Evolutionary conservation across 2,329 filamentous ascomycete species (phyloP), one percentile per base, ranked within the genome.

Genomic region (Grosmannia huntii): DNA sequence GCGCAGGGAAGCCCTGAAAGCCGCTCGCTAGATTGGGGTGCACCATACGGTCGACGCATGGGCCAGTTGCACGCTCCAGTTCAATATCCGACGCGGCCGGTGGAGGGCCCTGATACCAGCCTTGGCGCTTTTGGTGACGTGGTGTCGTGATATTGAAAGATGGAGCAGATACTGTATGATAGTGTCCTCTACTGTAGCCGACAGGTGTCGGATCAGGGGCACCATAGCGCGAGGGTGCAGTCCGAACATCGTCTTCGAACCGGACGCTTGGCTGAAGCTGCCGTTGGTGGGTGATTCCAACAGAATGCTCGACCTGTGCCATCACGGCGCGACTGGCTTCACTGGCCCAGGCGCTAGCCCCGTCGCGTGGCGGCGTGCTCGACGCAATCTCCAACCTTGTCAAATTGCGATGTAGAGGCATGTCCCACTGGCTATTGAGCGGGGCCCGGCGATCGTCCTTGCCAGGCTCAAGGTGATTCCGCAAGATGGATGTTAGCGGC

Each of bases 81-180:
- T 31, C 44, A 21, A 25, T 9, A 12, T 53, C 12, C 1, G 27
- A 7, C 5, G 46, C 19, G 9, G 70, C 66, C 16, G 31, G 7
- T 14, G 71, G 66, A 0, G 77, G 76, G 0, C 77, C 77, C 48
- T 88, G 82, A 65, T 89, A 89, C 86, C 86, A 90, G 1, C 79
- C 87, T 60, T 85, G 83, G 3, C 87, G 79, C 66, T 87, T 88
- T 33, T 73, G 74, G 62, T 82, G 83, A 10, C 82, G 77, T 4
- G 80, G 75, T 0, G 80, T 82, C 11, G 36, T 38, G 4, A n/a
- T 23, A 14, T 77, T 73, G 38, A 79, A 71, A 0, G 76, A 73
- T 0, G 82, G 81, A 1, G 81, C 81, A 4, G 81, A 84, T 71
- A 82, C 76, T 19, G 81, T 82, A 59, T 84, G 77, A 41, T 83